Evolutionary conservation across 176 grass and related monocot genomes (phyloP), one percentile per base, ranked within the genome.

Genomic region (Echinochloa phyllopogon): DNA sequence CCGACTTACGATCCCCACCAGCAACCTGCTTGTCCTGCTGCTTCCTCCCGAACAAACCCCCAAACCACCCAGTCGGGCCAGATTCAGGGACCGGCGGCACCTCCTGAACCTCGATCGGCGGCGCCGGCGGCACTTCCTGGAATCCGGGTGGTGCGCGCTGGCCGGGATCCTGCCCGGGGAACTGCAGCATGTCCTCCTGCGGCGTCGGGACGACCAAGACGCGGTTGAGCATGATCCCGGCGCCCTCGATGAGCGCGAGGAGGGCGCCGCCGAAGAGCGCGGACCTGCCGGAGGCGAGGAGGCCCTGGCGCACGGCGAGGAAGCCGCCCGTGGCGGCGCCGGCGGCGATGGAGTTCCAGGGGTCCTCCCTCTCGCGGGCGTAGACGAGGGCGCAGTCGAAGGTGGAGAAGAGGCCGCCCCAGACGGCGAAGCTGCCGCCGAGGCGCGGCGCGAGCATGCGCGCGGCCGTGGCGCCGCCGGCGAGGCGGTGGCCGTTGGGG

Each of bases 341-440:
- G 43, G 95, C 69, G 77, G 73, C n/a, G 53, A 97, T 88, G 37
- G 92, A 97, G 53, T 97, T 97, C 95, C 92, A 94, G 41, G 95
- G 92, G 74, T 97, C 95, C 88, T 97, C 90, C 87, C 84, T 92
- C 75, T 87, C 82, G 75, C 92, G 95, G 21, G 89, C 61, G 86
- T 88, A 87, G 72, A 94, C 90, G 82, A 97, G 57, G 82, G 77
- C 87, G 81, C 92, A 94, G 72, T 97, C 95, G 83, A 97, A 89
- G 81, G 59, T 23, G 56, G 92, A 97, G 84, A 91, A 94, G 62
- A 97, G 90, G 64, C 74, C 78, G 15, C 88, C 90, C 92, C 92
- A 97, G 11, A 88, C 88, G 13, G 95, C 90, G 62, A 97, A 92
- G 84, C 86, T 87, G 0, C 88, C 90, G 9, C 92, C 88, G 18